These are phyloP conservation scores for Sungouiozyma intestinalis DNA, from an alignment of 805 yeast species.

Conservation along the genomic window DNA sequence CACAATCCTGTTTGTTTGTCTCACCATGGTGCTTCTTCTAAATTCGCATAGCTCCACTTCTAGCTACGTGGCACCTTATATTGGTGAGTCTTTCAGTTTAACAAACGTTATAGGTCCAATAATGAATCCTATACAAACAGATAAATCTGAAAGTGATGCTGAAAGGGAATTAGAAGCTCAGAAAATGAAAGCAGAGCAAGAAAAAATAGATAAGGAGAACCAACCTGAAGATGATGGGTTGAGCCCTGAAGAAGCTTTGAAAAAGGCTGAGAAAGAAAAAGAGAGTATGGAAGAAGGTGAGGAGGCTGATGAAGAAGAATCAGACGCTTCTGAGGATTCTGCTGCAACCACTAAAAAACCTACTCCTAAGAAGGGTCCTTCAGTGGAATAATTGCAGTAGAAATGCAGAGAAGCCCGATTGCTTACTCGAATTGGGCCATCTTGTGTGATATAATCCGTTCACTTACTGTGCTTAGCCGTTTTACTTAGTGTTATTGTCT, in stretches of 20 bases:
- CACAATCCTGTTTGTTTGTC: not conserved
- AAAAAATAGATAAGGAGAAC: not conserved
- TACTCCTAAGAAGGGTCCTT: not conserved
- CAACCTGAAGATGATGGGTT: not conserved
- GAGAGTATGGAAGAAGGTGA: not conserved
- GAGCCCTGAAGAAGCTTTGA: not conserved
- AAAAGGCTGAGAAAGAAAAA: not conserved
- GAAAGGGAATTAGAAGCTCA: not conserved
- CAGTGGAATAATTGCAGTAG: not conserved
- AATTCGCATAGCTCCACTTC: not conserved
- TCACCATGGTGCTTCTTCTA: not conserved
- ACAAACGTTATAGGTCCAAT: not conserved
- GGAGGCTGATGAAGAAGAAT: not conserved
- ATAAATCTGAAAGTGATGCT: not conserved
- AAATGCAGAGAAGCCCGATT: too few relatives aligned
- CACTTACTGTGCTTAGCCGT: too few relatives aligned
- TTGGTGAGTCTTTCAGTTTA: not conserved
- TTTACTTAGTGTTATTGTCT: too few relatives aligned
- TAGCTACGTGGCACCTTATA: not conserved
- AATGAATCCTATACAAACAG: not conserved
- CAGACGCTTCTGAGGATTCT: not conserved
- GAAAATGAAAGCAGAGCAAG: not conserved
- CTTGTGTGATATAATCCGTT: too few relatives aligned
- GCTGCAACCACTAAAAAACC: not conserved
- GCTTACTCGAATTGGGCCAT: too few relatives aligned